Evolutionary conservation across 2,329 filamentous ascomycete genomes (phyloP).

Genomic region (Waltergamsia citrina): DNA sequence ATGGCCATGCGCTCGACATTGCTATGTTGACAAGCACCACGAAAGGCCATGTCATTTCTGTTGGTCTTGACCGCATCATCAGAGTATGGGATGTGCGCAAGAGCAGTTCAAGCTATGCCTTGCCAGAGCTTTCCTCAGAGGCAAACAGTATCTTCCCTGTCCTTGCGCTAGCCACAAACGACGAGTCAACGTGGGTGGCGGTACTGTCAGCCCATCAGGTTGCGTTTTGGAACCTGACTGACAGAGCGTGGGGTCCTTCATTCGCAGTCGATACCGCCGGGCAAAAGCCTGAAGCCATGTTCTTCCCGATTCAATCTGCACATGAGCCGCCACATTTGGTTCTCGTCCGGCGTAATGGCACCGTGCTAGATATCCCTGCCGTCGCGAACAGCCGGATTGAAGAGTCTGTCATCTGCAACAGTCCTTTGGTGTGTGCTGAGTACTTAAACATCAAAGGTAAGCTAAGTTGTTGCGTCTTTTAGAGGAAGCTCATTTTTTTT

Average conservation of each 20-base stretch:
- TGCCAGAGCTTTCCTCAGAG: constrained; percentile 28
- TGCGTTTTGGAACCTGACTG: constrained; percentile 52
- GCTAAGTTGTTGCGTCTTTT: constrained; percentile 3
- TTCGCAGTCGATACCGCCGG: constrained; percentile 39
- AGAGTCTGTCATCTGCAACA: constrained; percentile 40
- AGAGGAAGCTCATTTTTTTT: constrained; percentile 3
- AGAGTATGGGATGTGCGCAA: constrained; percentile 55
- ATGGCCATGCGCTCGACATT: constrained; percentile 61
- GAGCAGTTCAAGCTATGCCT: constrained; percentile 28
- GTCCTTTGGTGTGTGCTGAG: constrained; percentile 39
- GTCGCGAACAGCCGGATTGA: constrained; percentile 22
- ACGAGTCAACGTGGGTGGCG: constrained; percentile 55
- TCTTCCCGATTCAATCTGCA: constrained; percentile 41
- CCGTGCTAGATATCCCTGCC: constrained; percentile 47
- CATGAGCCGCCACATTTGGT: constrained; percentile 37
- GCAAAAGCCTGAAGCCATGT: constrained; percentile 52
- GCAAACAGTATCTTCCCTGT: constrained; percentile 46
- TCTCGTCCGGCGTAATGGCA: constrained; percentile 55
- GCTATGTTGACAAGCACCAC: constrained; percentile 52
- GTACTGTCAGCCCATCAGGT: constrained; percentile 51
- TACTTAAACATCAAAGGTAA: constrained; percentile 34
- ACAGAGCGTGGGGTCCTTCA: constrained; percentile 45
- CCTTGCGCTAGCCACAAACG: constrained; percentile 54
- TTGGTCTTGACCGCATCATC: constrained; percentile 61
- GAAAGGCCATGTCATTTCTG: constrained; percentile 57